Base-by-base conservation (phyloP, 2,329 filamentous ascomycete species). In the Nannizzia gypsea region DNA sequence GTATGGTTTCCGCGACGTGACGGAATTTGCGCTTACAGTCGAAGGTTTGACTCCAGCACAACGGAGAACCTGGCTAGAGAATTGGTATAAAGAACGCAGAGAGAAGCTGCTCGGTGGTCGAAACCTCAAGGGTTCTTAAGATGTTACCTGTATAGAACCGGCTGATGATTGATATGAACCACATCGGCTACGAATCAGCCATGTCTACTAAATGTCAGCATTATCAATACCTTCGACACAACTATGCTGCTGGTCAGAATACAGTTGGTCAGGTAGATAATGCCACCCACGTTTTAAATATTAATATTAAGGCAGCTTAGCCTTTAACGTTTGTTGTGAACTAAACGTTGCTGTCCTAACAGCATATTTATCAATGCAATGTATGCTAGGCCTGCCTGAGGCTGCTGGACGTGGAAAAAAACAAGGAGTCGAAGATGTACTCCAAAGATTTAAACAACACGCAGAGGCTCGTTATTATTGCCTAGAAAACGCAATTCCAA, bases 11-110 rank as follows among this genome's bases (percentile, higher is more conserved):
- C 77, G 80, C 1, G 86, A 83, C 69, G 85, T 86, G 1, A 88
- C 84, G 0, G 87, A 93, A 63, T 97, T 97, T 78, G 93, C 91
- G 2, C 76, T 96, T 40, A 84, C 90, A 13, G 91, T 97, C 2
- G 93, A 97, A 73, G 83, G 85, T 13, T 95, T 90, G 89, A 95
- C 88, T 52, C 88, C 92, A 71, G 88, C 87, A 68, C 81, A 93
- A 74, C 77, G 92, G 67, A 81, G 88, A 63, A 84, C 86, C 65
- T 91, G 84, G 71, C 76, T 97, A 26, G 88, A 95, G 60, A 77
- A 76, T 2, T 97, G 96, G 72, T 97, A 97, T 76, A 75, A 78
- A 63, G 79, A 78, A 65, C 79, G 91, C 64, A 80, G 83, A 68
- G 80, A 80, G 62, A 76, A 76, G 20, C 61, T 74, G n/a, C 60